phyloP scores from a whole-genome alignment of 208 protist species.

The Angomonas deanei region DNA sequence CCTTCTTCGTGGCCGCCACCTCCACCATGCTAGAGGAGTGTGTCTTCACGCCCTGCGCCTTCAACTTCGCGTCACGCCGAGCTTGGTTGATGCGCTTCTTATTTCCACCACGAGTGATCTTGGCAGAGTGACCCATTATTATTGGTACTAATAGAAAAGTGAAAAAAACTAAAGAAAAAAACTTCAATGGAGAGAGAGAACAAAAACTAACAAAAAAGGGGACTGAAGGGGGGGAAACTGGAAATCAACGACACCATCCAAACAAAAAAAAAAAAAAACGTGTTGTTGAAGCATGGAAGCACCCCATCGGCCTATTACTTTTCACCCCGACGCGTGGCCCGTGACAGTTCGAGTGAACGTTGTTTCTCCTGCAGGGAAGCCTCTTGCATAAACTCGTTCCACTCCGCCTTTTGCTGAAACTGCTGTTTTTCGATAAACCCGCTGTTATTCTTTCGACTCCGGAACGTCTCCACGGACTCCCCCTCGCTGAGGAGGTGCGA shows the following conservation, averaged over 20 bases:
- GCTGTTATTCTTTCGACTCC: constrained; percentile 31
- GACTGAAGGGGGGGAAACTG: constrained; percentile 2
- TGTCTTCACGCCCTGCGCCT: constrained; percentile 67
- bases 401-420: constrained; percentile 55
- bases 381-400: constrained; percentile 68
- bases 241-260: too few species aligned
- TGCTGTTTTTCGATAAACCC: constrained; percentile 63
- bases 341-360: constrained; percentile 37
- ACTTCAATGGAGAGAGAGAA: background rate
- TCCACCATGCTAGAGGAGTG: constrained; percentile 70
- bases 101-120: constrained; percentile 84
- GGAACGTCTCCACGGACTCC: constrained; percentile 66
- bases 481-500: constrained; percentile 47
- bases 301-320: background rate
- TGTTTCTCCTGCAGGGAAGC: constrained; percentile 40
- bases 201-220: constrained; percentile 1
- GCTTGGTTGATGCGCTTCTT: constrained; percentile 82
- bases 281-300: too few species aligned
- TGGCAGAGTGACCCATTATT: constrained; percentile 73
- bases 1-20: constrained; percentile 37
- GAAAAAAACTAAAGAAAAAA: constrained; percentile 10
- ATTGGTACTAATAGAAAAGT: background rate
- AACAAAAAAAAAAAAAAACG: background rate
- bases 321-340: constrained; percentile 56
- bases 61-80: constrained; percentile 63